Base-by-base conservation (phyloP, 2,329 filamentous ascomycete species). In the Diaporthe caulivora region DNA sequence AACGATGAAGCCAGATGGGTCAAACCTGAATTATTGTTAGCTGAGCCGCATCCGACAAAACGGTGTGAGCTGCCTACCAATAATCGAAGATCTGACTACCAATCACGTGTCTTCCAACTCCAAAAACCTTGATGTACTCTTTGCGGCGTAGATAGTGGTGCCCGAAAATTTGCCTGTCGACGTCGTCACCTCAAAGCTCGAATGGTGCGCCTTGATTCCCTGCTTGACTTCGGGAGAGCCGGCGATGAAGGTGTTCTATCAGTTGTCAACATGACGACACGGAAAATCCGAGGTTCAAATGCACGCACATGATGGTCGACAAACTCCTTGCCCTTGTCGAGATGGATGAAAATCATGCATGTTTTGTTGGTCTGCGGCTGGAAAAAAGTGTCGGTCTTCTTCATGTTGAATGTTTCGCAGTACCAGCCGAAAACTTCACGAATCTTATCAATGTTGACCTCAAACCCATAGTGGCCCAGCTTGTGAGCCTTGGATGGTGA, bases 71-170 rank as follows among this genome's bases (percentile, higher is more conserved):
- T 29, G 29, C 58, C 54, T 11, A 49, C 64, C 64, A 68, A n/a
- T 68, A 68, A 21, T 68, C 64, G 10, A 68, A 68, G 17, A 68
- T 68, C 21, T 68, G 64, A n/a, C 64, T 68, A 11, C 64, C 64
- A 13, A 68, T 44, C 17, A 68, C 47, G 15, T 68, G 64, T 5
- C 64, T 21, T 37, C 64, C 64, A 0, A 68, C 47, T 3, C 64
- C 64, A 4, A 49, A 68, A 17, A 68, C 64, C 15, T 40, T 68
- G 42, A 42, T 58, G 8, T 53, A 51, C 24, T 47, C 40, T 53
- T 54, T 47, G 18, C 31, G 17, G 47, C 40, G 31, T 9, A 68
- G 24, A 5, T 53, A 68, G 17, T 68, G 42, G 64, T 68, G 64
- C 15, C 64, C 64, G 31, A 68, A 31, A 6, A 68, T 15, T 10